Base-by-base conservation (phyloP, 352 stramenopile species). In the Blastocystis sp. region DNA sequence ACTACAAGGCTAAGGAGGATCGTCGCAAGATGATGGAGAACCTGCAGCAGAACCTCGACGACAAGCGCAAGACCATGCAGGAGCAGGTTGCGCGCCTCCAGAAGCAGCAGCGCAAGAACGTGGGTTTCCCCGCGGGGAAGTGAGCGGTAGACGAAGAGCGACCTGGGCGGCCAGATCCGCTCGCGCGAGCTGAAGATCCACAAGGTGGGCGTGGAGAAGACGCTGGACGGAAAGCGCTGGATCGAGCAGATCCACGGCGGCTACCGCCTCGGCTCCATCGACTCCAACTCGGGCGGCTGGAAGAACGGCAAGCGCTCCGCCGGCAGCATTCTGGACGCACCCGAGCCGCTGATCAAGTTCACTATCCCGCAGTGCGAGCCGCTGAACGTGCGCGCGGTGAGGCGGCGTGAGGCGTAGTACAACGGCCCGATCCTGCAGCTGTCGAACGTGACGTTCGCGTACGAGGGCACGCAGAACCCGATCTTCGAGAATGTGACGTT, bases 401-500 rank as follows among this genome's bases (percentile, higher is more conserved):
- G 0, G 14, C 14, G 40, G 28, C 5, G n/a, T 52, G 10, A 86
- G 34, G 48, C 60, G 48, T 43, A 89, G 45, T 79, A 86, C 60
- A 86, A 89, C 40, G 82, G 79, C 28, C 88, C 88, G 1, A 79
- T 91, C 10, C 45, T 89, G 56, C 88, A 86, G 40, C 62, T 91
- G 11, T 89, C 71, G 9, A 77, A 90, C 14, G 88, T 90, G 17
- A 78, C 71, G 0, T 91, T 90, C 64, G 64, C 56, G 3, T 91
- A 91, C 53, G 69, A 66, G 11, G 67, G 62, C n/a, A 89, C 88
- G 14, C 23, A 67, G 21, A 91, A 71, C 21, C 67, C 84, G 7
- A 87, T 99, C 53, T 98, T 99, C 90, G 90, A 95, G 38, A 92
- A 98, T 88, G 90, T 96, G 38, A 95, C 94, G 59, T 94, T 99